Base-by-base conservation (phyloP, 2,329 filamentous ascomycete genomes). In the Fusarium sororula region DNA sequence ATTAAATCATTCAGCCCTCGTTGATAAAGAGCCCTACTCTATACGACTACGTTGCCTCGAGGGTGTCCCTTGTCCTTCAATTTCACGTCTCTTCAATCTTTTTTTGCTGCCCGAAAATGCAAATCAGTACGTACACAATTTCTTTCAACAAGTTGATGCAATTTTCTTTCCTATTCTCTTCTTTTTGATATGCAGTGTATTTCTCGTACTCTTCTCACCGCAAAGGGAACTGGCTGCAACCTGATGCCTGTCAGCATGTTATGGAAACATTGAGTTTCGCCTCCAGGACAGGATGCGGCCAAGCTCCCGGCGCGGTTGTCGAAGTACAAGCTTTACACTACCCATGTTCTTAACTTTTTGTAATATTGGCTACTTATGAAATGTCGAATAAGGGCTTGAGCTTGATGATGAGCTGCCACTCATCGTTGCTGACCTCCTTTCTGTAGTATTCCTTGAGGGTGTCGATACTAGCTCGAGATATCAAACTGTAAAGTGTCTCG, bases 381-480 rank as follows among this genome's bases (percentile, higher is more conserved):
- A 98, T 93, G 84, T 98, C 96, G 81, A 98, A 98, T 76, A 97
- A 81, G 45, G 94, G 91, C 90, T 99, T 99, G 81, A 99, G 87
- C 89, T 98, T 97, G 84, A 96, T 94, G 80, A 99, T 94, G 74
- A 99, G 87, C 80, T 90, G 88, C 96, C 96, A 99, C 85, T 99
- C 96, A 17, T 98, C 96, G 84, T 93, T 96, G 55, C 89, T 89
- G 47, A 98, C 94, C 69, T 98, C 95, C 66, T 90, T 86, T 64
- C 95, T 89, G 86, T 98, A 99, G 82, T 94, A 98, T 81, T 98
- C 94, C 89, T 99, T 99, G 74, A 99, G 90, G 14, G 92, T 95
- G 84, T 99, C 94, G 82, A 99, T 99, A 80, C 93, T 96, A 77
- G 90, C 88, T 76, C 96, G 90, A 48, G 93, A 96, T 79, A 99